These are phyloP conservation scores for Salix viminalis DNA, from an alignment of 345 rosid genomes.

Conservation along the genomic window DNA sequence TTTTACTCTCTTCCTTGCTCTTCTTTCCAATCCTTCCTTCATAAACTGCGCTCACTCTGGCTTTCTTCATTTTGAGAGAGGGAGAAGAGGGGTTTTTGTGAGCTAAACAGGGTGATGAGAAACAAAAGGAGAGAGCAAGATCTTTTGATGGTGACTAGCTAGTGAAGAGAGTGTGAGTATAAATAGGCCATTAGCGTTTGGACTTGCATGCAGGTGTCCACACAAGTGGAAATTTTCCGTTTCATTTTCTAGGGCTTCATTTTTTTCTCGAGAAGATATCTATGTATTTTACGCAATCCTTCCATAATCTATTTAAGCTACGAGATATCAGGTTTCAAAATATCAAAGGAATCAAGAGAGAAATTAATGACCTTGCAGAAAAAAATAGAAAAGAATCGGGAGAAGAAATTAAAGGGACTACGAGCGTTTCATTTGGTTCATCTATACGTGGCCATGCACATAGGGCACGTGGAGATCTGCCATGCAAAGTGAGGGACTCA, in stretches of 20 bases:
- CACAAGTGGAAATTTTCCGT: not conserved
- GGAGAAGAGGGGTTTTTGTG: not conserved
- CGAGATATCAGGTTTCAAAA: not conserved
- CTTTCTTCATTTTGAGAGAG: not conserved
- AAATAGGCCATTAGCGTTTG: not conserved
- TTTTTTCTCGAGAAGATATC: not conserved
- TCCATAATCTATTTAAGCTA: not conserved
- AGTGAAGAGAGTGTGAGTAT: not conserved
- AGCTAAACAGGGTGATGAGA: not conserved
- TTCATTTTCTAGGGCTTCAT: not conserved
- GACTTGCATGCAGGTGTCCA: not conserved
- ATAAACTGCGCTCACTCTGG: not conserved
- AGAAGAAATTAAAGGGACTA: not conserved
- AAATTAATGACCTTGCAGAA: not conserved
- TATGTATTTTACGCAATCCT: not conserved
- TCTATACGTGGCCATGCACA: slow-evolving; percentile 17
- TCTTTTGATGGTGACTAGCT: not conserved
- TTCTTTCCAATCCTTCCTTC: not conserved
- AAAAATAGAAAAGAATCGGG: not conserved
- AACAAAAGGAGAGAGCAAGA: not conserved
- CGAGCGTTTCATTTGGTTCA: not conserved
- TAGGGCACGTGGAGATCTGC: slow-evolving; percentile 13
- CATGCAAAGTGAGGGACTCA: slow-evolving; percentile 9
- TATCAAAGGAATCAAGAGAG: too few relatives aligned
- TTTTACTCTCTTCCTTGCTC: not conserved